A percentile compares a stretch with the other conserved stretches of the same genome.
phyloP scores from a whole-genome alignment of 805 yeast species.

The Candida nitratophila region DNA sequence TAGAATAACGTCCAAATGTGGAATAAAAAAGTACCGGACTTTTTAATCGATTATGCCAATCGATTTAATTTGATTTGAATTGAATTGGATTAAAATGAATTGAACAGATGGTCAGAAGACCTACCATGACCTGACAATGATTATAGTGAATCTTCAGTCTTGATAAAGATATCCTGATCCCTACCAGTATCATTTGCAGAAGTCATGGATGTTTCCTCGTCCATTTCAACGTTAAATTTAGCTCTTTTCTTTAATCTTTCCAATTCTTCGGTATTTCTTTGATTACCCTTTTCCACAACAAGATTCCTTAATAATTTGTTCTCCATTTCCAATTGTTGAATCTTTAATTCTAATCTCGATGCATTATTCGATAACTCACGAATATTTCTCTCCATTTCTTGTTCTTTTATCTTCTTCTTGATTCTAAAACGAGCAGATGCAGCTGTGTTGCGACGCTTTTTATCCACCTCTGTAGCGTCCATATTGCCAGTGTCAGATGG shows the following conservation, averaged over 20 bases:
- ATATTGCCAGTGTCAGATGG: constrained; percentile 1
- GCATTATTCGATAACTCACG: constrained; percentile 68
- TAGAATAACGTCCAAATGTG: no score
- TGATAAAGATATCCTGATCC: no score
- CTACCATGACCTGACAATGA: no score
- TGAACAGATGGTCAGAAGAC: no score
- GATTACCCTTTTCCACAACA: constrained; percentile 72
- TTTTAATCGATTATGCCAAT: no score
- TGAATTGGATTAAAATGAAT: no score
- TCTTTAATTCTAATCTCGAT: constrained; percentile 56
- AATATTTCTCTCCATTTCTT: constrained; percentile 76
- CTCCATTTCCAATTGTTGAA: constrained; percentile 89
- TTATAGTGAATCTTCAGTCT: no score
- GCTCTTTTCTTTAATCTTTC: constrained; percentile 47
- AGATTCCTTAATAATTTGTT: constrained; percentile 76
- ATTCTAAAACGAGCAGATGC: constrained; percentile 92
- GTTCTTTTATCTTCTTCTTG: constrained; percentile 87
- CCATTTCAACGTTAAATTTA: constrained; percentile 17
- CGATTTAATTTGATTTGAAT: no score
- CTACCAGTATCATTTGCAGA: no score
- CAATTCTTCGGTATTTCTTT: constrained; percentile 44
- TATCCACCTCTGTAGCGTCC: constrained; percentile 43
- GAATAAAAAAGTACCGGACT: no score
- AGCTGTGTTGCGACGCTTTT: constrained; percentile 83
- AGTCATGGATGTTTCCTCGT: no score